These are phyloP conservation scores for Podospora fimiseda DNA, from an alignment of 495 filamentous ascomycete genomes.

Conservation along the genomic window DNA sequence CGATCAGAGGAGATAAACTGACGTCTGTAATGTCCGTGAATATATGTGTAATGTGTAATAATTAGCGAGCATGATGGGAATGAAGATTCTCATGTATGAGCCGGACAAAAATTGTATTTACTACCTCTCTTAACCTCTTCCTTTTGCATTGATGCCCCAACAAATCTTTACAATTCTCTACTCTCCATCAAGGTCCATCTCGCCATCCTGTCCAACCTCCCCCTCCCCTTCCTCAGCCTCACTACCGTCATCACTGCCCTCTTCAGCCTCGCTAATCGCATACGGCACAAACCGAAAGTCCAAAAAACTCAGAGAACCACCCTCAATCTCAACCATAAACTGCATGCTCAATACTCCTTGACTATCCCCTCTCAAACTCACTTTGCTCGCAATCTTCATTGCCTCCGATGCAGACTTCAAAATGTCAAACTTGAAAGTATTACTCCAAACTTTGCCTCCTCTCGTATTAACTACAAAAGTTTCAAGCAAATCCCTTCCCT, in stretches of 20 bases:
- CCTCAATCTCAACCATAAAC: slow-evolving; percentile 86
- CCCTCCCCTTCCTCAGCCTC: slow-evolving; percentile 18
- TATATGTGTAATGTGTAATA: not conserved
- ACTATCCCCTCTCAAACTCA: slow-evolving; percentile 79
- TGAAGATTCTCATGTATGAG: too few species aligned
- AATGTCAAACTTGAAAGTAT: slow-evolving; percentile 76
- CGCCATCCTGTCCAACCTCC: slow-evolving; percentile 6
- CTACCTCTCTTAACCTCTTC: not conserved
- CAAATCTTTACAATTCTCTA: not conserved
- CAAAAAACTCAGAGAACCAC: slow-evolving; percentile 35
- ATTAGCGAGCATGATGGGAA: too few species aligned
- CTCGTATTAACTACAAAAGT: slow-evolving; percentile 58
- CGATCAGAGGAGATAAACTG: not conserved
- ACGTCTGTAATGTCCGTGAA: too few species aligned
- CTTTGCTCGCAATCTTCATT: slow-evolving; percentile 87
- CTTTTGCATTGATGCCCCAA: not conserved
- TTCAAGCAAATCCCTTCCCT: slow-evolving; percentile 65
- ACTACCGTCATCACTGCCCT: slow-evolving; percentile 22
- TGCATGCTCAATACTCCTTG: slow-evolving; percentile 90
- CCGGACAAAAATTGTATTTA: not conserved
- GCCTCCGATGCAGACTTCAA: slow-evolving; percentile 76
- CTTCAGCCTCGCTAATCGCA: slow-evolving; percentile 35
- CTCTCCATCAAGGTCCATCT: slow-evolving; percentile 3
- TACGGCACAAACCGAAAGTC: slow-evolving; percentile 49
- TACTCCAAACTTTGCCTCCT: slow-evolving; percentile 29